Base-by-base conservation (phyloP, 371 early-diverging fungal genomes). In the Mortierella sp. region DNA sequence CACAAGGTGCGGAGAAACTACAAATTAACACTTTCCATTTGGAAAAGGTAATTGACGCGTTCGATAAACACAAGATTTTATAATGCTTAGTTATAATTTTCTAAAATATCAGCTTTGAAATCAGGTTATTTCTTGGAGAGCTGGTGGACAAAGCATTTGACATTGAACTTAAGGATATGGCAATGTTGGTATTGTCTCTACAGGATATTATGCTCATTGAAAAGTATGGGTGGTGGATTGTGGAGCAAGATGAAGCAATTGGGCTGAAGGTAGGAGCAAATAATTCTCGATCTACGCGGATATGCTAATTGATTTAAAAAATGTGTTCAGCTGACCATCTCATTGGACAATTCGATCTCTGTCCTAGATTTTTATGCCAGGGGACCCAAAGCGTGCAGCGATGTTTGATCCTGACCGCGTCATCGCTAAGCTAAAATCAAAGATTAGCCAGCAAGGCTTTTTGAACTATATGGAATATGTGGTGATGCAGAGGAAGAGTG, bases 171-270 rank as follows among this genome's bases (percentile, higher is more conserved):
- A 62, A 70, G 4, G 82, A 79, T 9, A 86, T 93, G 58, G 86
- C 88, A 22, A 81, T 83, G 2, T 61, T 86, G 10, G 73, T 93
- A 35, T 54, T 40, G 64, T 85, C 61, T 45, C 57, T 68, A 49
- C 68, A 53, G 19, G 87, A 90, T 34, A 68, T 77, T 15, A 67
- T 81, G 0, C 74, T 88, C 0, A 73, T 92, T 8, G 83, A 86
- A 72, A 83, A 87, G 12, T 91, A 90, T 75, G 85, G 87, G 10
- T 87, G 90, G 85, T 90, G 90, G 90, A 62, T 93, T 9, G 83
- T 89, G 17, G 77, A 84, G 9, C 82, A 86, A 55, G 88, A 87
- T 43, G 80, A 80, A 35, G 17, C 49, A 3, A 73, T 69, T 19
- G 79, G 79, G 32, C 15, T 78, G 26, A 73, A 78, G 67, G 79